phyloP scores from a whole-genome alignment of 2,329 filamentous ascomycete species.

The Sporothrix variecibatus region DNA sequence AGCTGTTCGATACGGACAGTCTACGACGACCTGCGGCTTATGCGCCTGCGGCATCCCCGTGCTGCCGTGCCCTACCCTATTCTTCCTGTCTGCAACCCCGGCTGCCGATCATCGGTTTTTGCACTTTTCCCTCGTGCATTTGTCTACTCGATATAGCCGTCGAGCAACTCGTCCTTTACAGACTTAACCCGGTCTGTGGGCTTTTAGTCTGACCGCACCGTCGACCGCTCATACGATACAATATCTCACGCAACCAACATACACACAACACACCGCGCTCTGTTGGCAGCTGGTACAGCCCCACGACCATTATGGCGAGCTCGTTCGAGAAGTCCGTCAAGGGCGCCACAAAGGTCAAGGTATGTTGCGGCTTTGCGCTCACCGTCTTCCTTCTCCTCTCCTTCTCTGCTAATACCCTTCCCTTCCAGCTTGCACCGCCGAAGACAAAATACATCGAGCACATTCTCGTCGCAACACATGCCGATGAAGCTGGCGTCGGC shows the following conservation, averaged over 20 bases:
- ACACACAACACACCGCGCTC: not conserved
- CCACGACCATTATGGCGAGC: conserved; percentile 63
- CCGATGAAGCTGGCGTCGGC: conserved; percentile 89
- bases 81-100: not conserved
- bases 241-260: not conserved
- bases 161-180: not conserved
- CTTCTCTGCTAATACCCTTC: not conserved
- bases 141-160: not conserved
- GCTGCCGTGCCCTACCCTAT: not conserved
- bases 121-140: not conserved
- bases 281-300: not conserved
- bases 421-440: conserved; percentile 77
- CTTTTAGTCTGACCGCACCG: not conserved
- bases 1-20: not conserved
- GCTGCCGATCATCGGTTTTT: conserved; percentile 20
- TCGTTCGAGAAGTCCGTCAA: conserved; percentile 99
- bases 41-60: conserved; percentile 9
- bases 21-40: not conserved
- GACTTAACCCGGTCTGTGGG: conserved; percentile 3
- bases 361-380: conserved; percentile 41
- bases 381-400: not conserved
- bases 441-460: conserved; percentile 99
- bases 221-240: not conserved
- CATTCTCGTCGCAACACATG: conserved; percentile 91
- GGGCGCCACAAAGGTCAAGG: conserved; percentile 97